Percentiles rank a stretch among this genome's conserved stretches.
phyloP scores from a whole-genome alignment of 1,139 yeast genomes.

The Yamadazyma taylorii region DNA sequence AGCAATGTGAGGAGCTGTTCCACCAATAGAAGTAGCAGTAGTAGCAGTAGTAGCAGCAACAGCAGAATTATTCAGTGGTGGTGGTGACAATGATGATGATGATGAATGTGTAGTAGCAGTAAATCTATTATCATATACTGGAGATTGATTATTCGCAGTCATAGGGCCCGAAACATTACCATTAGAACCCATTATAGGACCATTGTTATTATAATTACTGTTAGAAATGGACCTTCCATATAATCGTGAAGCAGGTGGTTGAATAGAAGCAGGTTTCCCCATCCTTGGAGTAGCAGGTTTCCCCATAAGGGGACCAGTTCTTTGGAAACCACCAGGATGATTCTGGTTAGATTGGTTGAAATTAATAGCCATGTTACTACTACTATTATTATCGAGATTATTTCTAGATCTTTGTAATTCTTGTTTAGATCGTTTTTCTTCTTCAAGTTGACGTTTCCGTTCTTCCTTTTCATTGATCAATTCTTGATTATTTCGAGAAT shows the following conservation, averaged over 20 bases:
- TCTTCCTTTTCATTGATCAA: conserved; percentile 25
- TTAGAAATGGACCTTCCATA: conserved; percentile 24
- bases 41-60: no score
- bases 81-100: no score
- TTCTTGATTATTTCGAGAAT: conserved; percentile 32
- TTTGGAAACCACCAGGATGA: conserved; percentile 7
- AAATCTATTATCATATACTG: conserved; percentile 20
- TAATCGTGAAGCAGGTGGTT: conserved; percentile 43
- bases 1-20: no score
- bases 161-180: neutral
- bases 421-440: conserved; percentile 24
- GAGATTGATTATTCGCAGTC: conserved; percentile 9
- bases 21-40: no score
- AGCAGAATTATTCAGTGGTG: no score
- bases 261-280: conserved; percentile 49
- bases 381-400: conserved; percentile 1
- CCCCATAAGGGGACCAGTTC: conserved; percentile 39
- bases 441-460: conserved; percentile 22
- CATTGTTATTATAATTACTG: conserved; percentile 1
- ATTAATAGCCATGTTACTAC: neutral
- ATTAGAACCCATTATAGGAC: neutral
- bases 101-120: conserved; percentile 18
- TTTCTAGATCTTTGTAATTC: conserved; percentile 8
- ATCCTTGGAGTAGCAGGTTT: conserved; percentile 39
- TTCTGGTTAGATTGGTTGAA: conserved; percentile 1